Base-by-base conservation (phyloP, 768 basidiomycete genomes). In the Dacryopinax spathularia region DNA sequence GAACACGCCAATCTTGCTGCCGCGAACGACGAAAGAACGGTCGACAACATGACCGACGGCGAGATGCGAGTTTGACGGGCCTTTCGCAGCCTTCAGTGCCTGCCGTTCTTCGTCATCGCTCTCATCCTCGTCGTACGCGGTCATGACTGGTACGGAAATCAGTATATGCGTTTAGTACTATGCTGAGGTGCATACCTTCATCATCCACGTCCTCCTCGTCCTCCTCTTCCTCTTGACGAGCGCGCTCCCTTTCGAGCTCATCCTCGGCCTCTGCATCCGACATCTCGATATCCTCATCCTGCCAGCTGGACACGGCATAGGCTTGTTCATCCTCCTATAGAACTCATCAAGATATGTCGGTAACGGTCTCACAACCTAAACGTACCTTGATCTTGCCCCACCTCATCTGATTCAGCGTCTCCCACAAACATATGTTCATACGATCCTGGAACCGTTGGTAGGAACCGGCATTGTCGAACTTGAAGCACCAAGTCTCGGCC, bases 1-100 rank as follows among this genome's bases (percentile, higher is more conserved):
- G 77, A 94, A 96, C 27, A 93, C 89, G 16, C 91, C 91, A 61
- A 96, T 93, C 70, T 87, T 90, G 74, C 84, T 88, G 37, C 93
- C 94, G 44, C 93, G 85, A 34, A 91, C 86, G 64, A 97, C 93
- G 70, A 91, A 96, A 12, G 93, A 91, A 31, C 94, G 81, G 69
- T 96, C 93, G 65, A 92, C 90, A 75, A 91, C 92, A 80, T 96
- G 94, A 12, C 95, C 95, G 37, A 98, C 86, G 2, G 89, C 90
- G 35, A 98, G 81, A 66, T 91, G 89, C 4, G 89, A 88, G 73
- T 98, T 98, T 65, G 80, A 80, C 33, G 36, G 5, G 36, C 65
- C 80, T 2, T 83, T 76, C 0, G 75, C 77, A 2, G 74, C 75
- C 18, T 73, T 73, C 0, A 75, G 75, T 13, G 65, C 20, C 27